phyloP scores from a whole-genome alignment of 352 stramenopile genomes.

The Phytopythium montanum region DNA sequence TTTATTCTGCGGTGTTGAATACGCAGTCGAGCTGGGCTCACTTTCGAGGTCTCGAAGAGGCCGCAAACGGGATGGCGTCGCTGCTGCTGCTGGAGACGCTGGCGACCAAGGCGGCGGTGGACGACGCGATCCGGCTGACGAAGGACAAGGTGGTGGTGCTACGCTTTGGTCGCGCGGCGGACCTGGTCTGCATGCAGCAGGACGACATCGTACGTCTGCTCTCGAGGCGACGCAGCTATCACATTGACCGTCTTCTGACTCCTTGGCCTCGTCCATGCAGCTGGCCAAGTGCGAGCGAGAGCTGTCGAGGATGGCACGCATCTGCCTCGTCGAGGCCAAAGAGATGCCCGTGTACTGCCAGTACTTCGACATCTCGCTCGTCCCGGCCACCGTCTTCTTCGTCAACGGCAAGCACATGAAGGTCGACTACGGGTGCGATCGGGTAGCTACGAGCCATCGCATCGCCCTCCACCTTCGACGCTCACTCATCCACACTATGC shows the following conservation, averaged over 20 bases:
- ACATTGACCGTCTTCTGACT: neutral
- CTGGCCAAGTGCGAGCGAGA: slow-evolving; percentile 69
- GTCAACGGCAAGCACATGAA: slow-evolving; percentile 89
- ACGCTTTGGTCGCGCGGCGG: slow-evolving; percentile 64
- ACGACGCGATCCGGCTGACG: slow-evolving; percentile 73
- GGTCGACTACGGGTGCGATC: slow-evolving; percentile 80
- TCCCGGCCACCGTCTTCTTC: slow-evolving; percentile 85
- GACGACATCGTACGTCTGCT: slow-evolving; percentile 69
- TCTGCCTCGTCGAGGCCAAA: slow-evolving; percentile 75
- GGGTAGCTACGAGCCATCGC: neutral
- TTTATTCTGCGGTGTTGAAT: no score
- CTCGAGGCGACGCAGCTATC: neutral
- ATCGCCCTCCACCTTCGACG: neutral
- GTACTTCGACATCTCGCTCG: slow-evolving; percentile 88
- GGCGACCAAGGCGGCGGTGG: slow-evolving; percentile 54
- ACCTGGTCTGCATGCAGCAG: slow-evolving; percentile 77
- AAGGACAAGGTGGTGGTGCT: slow-evolving; percentile 83
- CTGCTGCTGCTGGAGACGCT: slow-evolving; percentile 72
- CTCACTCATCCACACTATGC: neutral
- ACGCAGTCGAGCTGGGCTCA: neutral
- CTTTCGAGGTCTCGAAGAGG: neutral
- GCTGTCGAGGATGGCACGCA: slow-evolving; percentile 75
- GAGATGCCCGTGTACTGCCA: slow-evolving; percentile 75
- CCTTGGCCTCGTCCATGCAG: slow-evolving; percentile 22
- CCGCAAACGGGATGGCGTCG: slow-evolving; percentile 40